Conservation (phyloP, 192 early-diverging fungal genomes). For the Geranomyces variabilis region DNA sequence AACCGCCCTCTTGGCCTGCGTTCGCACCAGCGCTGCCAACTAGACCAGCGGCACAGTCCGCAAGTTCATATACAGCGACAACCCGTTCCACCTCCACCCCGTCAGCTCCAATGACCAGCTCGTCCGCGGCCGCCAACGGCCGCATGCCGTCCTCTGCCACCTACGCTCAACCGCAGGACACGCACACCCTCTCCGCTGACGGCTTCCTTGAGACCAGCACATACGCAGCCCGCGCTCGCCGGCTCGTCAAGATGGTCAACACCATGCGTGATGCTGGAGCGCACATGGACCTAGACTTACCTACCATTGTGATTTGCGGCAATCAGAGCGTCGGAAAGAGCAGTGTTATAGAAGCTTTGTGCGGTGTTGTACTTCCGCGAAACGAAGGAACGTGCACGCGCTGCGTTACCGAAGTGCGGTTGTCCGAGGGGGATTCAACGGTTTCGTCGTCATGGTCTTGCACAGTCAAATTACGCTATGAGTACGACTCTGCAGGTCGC, state of each 20-base stretch:
- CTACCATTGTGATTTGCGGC: conserved; percentile 59
- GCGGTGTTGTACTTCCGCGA: conserved; percentile 52
- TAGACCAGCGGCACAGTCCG: too few species aligned
- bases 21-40: too few species aligned
- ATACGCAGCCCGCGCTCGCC: conserved; percentile 40
- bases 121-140: conserved; percentile 64
- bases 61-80: too few species aligned
- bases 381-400: conserved; percentile 60
- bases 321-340: conserved; percentile 61
- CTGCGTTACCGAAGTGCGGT: conserved; percentile 58
- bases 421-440: conserved; percentile 31
- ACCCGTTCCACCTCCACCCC: too few species aligned
- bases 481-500: conserved; percentile 46
- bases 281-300: conserved; percentile 57
- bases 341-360: conserved; percentile 56
- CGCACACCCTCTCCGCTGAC: conserved; percentile 29
- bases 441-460: conserved; percentile 45
- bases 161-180: conserved; percentile 19
- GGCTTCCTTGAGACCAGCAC: conserved; percentile 29
- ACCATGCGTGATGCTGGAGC: conserved; percentile 48
- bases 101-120: too few species aligned
- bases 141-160: conserved; percentile 68
- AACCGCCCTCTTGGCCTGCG: too few species aligned
- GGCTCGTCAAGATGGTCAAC: conserved; percentile 46
- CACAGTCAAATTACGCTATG: conserved; percentile 48